Base-by-base conservation (phyloP, 192 early-diverging fungal genomes). In the Spizellomyces sp. region DNA sequence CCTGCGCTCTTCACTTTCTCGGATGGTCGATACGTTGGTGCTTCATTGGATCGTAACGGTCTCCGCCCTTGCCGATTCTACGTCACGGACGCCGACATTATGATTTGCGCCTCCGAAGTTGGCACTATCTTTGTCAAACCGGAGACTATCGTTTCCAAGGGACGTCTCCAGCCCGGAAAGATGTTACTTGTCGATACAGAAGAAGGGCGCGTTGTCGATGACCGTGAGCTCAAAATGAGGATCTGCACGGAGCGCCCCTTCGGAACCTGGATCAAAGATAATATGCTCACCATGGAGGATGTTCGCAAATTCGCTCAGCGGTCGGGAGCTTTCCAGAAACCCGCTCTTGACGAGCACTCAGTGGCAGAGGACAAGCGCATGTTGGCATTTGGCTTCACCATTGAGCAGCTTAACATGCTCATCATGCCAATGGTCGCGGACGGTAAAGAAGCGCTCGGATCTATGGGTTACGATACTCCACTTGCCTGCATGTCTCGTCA, bases 61-160 rank as follows among this genome's bases (percentile, higher is more conserved):
- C 82, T 99, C 50, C 90, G 96, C 59, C 97, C 97, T n/a, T 97
- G 95, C 78, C 93, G 97, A 72, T 98, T 92, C 89, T 98, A 98
- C 79, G 85, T 95, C 64, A 98, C 95, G 8, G 80, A 84, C 42
- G 90, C 91, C 63, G 95, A 94, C 77, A 85, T 93, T 45, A 99
- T 99, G 95, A 95, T 99, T 75, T 96, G 95, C 74, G 97, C 95
- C 22, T 95, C 93, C 12, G 97, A 99, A 77, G 97, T 97, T 17
- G 97, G 97, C 57, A 94, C 95, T 9, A 86, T 96, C 61, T 77
- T 83, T 58, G 86, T 96, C 69, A 92, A 89, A 12, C 91, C 94
- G 15, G 92, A 88, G 63, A 86, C 78, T 9, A 82, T 99, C 45
- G 81, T 92, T 36, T 79, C 87, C 64, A 99, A 98, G 86, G 97